Evolutionary conservation across 2,329 filamentous ascomycete genomes (phyloP).

Genomic region (Pseudocercospora macadamiae): DNA sequence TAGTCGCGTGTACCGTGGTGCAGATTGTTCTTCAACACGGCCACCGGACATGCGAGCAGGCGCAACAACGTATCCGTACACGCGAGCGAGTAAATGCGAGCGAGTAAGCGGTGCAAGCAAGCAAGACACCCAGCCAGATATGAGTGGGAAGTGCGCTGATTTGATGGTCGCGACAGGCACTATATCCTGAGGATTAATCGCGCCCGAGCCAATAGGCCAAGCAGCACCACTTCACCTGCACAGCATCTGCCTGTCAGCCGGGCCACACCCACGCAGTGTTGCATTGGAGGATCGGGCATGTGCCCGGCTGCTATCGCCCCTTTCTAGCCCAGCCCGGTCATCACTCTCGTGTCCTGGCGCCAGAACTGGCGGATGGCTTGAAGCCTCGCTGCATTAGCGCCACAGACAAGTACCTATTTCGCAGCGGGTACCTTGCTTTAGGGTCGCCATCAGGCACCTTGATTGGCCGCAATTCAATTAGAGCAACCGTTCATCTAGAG

Average conservation of each 20-base stretch:
- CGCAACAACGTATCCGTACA: no score
- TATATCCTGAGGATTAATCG: background rate
- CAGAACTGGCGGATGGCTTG: conserved; percentile 1
- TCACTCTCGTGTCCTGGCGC: conserved; percentile 5
- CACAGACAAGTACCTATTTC: background rate
- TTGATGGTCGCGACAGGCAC: background rate
- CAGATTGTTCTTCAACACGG: no score
- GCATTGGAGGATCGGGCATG: conserved; percentile 8
- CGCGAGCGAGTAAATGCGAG: no score
- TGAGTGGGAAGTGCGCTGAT: background rate
- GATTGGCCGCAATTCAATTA: conserved; percentile 5
- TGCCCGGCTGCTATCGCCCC: background rate
- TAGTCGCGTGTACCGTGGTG: background rate
- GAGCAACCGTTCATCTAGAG: conserved; percentile 6
- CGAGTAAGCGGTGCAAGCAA: background rate
- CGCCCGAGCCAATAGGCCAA: background rate
- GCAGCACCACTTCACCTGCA: background rate
- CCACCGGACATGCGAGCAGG: background rate
- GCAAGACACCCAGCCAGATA: background rate
- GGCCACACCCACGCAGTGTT: background rate
- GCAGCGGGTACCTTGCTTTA: conserved; percentile 2
- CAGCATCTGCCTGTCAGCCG: background rate
- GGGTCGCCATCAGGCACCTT: background rate
- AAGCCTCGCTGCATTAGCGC: conserved; percentile 5
- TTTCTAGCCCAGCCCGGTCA: conserved; percentile 2